Evolutionary conservation across 345 rosid genomes (phyloP), one percentile per base, ranked within the genome.

Genomic region (Psidium friedrichsthalianum): DNA sequence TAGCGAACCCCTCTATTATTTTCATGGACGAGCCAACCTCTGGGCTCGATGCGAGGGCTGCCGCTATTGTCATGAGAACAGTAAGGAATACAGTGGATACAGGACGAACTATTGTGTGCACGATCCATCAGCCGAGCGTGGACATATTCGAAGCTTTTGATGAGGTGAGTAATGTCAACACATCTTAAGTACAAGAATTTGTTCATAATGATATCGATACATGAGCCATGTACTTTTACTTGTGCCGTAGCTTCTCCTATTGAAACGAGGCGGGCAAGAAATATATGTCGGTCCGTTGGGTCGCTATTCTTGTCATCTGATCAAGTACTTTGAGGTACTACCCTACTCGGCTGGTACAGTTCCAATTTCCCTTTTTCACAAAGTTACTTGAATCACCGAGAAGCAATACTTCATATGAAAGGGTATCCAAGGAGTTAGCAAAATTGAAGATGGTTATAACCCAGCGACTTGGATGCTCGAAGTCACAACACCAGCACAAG

Each of bases 21-120:
- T 95, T 96, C 91, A 94, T 96, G 99, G 99, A 96, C 24, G 98
- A 96, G 89, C 98, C 98, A 78, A 96, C 99, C 84, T 96, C 99
- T 27, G 99, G 99, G 53, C 91, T 96, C 40, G 99, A 96, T 88
- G 99, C 98, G 55, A 89, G 99, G 89, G 97, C 98, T 74, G 98
- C 99, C 51, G 99, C 99, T 51, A 95, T 95, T 57, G 98, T 96
- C 20, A 94, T 96, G 99, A 91, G 99, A 87, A 89, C 98, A 6
- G 97, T 96, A 21, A 92, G 99, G 88, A 96, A 94, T 91, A 95
- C 96, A 0, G 99, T 96, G 12, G 98, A 96, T 86, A 96, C 98
- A 0, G 99, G 99, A 64, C 93, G 99, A 91, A 96, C 98, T 2
- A 96, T 96, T 25, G 98, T 96, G 10, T 96, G 99, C 93, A 96